These are phyloP conservation scores for Cucumis melo DNA, from an alignment of 306 rosid genomes.

Conservation along the genomic window DNA sequence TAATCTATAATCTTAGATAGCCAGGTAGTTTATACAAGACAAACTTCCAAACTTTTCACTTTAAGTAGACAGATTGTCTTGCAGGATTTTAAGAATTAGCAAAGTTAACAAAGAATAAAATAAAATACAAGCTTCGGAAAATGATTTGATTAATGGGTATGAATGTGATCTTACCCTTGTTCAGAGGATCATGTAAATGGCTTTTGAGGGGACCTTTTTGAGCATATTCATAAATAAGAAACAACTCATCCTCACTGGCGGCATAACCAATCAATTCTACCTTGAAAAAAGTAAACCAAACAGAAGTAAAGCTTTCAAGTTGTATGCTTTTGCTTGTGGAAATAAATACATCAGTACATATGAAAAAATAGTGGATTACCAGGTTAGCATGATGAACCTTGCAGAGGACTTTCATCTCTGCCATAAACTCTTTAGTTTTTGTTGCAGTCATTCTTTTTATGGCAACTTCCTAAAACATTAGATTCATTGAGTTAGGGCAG, in stretches of 20 bases:
- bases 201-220: slow-evolving; percentile 91
- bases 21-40: neutral
- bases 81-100: neutral
- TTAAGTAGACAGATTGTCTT: neutral
- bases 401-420: slow-evolving; percentile 89
- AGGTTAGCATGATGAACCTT: slow-evolving; percentile 95
- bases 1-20: neutral
- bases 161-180: slow-evolving; percentile 51
- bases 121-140: neutral
- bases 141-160: neutral
- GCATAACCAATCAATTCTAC: slow-evolving; percentile 99
- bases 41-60: neutral
- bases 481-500: slow-evolving; percentile 12
- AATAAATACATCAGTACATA: neutral
- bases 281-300: slow-evolving; percentile 49
- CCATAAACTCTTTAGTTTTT: slow-evolving; percentile 78
- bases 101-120: neutral
- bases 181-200: slow-evolving; percentile 85
- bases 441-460: slow-evolving; percentile 91
- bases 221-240: slow-evolving; percentile 77
- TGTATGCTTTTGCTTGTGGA: slow-evolving; percentile 22
- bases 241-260: slow-evolving; percentile 74
- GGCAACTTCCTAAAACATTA: slow-evolving; percentile 72
- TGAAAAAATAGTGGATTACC: slow-evolving; percentile 33
- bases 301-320: slow-evolving; percentile 26